Conservation (phyloP, 495 filamentous ascomycete genomes). For the Chlorociboria aeruginascens region DNA sequence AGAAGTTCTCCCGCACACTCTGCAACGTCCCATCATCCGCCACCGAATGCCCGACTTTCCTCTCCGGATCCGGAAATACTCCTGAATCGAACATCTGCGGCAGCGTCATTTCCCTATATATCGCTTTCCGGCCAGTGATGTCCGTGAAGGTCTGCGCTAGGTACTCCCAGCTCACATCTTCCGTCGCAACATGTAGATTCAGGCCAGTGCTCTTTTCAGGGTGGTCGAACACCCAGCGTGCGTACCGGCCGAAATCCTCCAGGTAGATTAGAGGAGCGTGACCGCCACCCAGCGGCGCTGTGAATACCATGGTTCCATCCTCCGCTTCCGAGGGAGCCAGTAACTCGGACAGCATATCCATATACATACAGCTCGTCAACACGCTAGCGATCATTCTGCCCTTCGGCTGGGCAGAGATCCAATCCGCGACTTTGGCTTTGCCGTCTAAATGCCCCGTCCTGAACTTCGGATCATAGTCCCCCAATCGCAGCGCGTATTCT, state of each 20-base stretch:
- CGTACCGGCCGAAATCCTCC: conserved; percentile 21
- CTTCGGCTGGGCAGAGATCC: conserved; percentile 19
- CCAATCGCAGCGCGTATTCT: conserved; percentile 21
- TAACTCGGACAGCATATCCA: conserved; percentile 15
- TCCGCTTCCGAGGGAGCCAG: conserved; percentile 6
- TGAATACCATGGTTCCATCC: conserved; percentile 10
- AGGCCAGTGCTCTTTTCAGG: conserved; percentile 13
- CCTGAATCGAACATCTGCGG: conserved; percentile 22
- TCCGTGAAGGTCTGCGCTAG: conserved; percentile 27
- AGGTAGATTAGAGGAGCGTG: conserved; percentile 19
- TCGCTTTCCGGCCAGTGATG: conserved; percentile 27
- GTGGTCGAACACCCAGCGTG: conserved; percentile 19
- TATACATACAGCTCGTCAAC: conserved; percentile 22
- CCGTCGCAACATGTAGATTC: conserved; percentile 27
- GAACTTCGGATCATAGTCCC: conserved; percentile 25
- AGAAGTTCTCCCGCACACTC: conserved; percentile 27
- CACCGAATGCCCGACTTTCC: conserved; percentile 19
- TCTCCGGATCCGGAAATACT: conserved; percentile 11
- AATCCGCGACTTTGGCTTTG: conserved; percentile 30
- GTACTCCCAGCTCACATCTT: conserved; percentile 23
- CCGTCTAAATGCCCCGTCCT: conserved; percentile 29
- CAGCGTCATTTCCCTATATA: conserved; percentile 20
- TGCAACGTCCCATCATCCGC: conserved; percentile 24
- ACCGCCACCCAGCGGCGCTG: conserved; percentile 18
- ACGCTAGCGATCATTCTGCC: conserved; percentile 20